Evolutionary conservation across 139 green algal species (phyloP).

Genomic region (Pseudopediastrum boryanum): DNA sequence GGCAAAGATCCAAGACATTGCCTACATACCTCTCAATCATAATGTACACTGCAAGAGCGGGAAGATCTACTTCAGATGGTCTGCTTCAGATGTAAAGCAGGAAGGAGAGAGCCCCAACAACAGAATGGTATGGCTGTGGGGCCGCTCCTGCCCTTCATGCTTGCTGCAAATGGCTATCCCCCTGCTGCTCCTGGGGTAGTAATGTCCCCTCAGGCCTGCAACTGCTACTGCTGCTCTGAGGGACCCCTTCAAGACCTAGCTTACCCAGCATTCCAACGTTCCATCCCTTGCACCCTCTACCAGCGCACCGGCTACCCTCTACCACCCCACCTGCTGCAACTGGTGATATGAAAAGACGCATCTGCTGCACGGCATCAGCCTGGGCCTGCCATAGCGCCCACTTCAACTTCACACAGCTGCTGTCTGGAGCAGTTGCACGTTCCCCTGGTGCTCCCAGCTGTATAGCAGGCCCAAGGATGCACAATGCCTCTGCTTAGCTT

Average conservation of each 20-base stretch:
- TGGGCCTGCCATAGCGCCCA: conserved; percentile 10
- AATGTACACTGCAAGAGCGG: too few species aligned
- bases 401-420: neutral
- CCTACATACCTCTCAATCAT: too few species aligned
- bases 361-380: neutral
- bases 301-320: neutral
- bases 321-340: conserved; percentile 18
- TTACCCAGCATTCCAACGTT: too few species aligned
- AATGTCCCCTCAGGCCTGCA: too few species aligned
- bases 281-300: neutral
- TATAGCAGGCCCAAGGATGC: conserved; percentile 5
- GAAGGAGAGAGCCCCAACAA: too few species aligned
- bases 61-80: too few species aligned
- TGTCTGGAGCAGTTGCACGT: neutral
- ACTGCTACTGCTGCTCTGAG: neutral
- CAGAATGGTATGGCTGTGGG: too few species aligned
- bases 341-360: neutral
- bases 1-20: too few species aligned
- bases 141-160: too few species aligned
- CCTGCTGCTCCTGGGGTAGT: neutral
- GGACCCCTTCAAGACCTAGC: neutral
- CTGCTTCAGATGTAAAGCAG: too few species aligned
- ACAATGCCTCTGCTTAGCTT: neutral
- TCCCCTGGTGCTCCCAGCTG: neutral
- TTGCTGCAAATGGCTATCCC: too few species aligned